Percentiles rank a stretch among this genome's conserved stretches.
Evolutionary conservation across 164 flowering plant genomes (phyloP).

Genomic region (Berberis vulgaris): DNA sequence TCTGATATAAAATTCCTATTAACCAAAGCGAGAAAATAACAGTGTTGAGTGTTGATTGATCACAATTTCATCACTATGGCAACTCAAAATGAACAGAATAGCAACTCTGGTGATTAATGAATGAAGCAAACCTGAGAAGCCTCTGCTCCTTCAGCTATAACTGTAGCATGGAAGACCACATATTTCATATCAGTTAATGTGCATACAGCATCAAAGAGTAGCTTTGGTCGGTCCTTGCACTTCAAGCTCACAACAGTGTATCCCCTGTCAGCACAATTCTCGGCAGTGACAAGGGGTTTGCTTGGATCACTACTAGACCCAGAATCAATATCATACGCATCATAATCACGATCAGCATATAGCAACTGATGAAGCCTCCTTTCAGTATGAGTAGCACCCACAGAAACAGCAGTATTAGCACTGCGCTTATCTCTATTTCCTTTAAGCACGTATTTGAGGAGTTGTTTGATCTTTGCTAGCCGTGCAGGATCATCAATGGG

Average conservation of each 20-base stretch:
- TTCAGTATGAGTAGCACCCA: slow-evolving; percentile 60
- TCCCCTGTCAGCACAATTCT: slow-evolving; percentile 56
- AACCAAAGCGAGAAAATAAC: neutral
- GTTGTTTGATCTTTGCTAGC: slow-evolving; percentile 57
- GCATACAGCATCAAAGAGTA: slow-evolving; percentile 85
- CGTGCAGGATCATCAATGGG: slow-evolving; percentile 56
- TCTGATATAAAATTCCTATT: slow-evolving; percentile 80
- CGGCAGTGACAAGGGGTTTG: slow-evolving; percentile 57
- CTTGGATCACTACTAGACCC: slow-evolving; percentile 24
- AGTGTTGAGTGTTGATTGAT: neutral
- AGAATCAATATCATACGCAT: slow-evolving; percentile 20
- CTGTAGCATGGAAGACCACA: slow-evolving; percentile 80
- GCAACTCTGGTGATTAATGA: neutral
- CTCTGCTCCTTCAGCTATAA: slow-evolving; percentile 72
- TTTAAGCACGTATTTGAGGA: slow-evolving; percentile 60
- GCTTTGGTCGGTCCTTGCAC: slow-evolving; percentile 76
- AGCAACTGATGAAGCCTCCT: slow-evolving; percentile 94
- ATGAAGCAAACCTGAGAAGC: slow-evolving; percentile 63
- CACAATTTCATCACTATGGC: too few relatives aligned
- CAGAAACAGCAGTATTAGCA: slow-evolving; percentile 69
- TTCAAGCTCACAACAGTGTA: slow-evolving; percentile 76
- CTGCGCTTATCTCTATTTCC: slow-evolving; percentile 52
- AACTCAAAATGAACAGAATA: too few relatives aligned
- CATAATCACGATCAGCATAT: slow-evolving; percentile 92
- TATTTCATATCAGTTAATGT: slow-evolving; percentile 95